Base-by-base conservation (phyloP, 2,329 filamentous ascomycete species). In the Epichloe glyceriae region DNA sequence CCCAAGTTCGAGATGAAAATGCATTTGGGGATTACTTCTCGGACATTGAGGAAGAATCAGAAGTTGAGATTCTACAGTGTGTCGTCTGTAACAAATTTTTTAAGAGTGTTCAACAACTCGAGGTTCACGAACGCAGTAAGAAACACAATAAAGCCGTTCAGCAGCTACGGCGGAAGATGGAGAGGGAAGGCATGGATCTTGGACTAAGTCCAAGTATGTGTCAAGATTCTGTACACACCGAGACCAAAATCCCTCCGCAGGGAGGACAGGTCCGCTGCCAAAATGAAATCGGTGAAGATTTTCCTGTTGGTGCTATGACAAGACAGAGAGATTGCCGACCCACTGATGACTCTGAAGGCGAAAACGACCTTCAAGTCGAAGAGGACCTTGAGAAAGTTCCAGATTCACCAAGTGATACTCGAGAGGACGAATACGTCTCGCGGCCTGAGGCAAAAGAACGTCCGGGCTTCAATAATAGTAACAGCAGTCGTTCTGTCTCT, bases 51-150 rank as follows among this genome's bases (percentile, higher is more conserved):
- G 72, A 70, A 12, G 77, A 78, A 26, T 73, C 72, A 2, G 76
- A 78, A 54, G 64, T 76, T 3, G 76, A 84, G 56, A 70, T 80
- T 33, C 78, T 87, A 49, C 83, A 83, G 59, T 97, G 93, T 62
- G 78, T 85, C 3, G 78, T 82, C 4, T 97, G 93, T 66, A 78
- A 81, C 57, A 88, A 86, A 57, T 76, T 70, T 0, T 98, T 97
- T 69, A 80, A 96, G 68, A 97, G 90, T 61, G 86, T 95, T 63
- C 89, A 88, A 57, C 91, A 97, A 62, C 89, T 86, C 54, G 83
- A 94, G 60, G 84, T 86, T 3, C 93, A 98, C 61, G 90, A 96
- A 69, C 88, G 85, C 70, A 97, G 91, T 73, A 98, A 95, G 66
- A 98, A 97, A 68, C 93, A 98, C 61, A 68, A 83, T 54, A 97